These are phyloP conservation scores for Naganishia sp. DNA, from an alignment of 1,284 basidiomycete species.

Conservation along the genomic window DNA sequence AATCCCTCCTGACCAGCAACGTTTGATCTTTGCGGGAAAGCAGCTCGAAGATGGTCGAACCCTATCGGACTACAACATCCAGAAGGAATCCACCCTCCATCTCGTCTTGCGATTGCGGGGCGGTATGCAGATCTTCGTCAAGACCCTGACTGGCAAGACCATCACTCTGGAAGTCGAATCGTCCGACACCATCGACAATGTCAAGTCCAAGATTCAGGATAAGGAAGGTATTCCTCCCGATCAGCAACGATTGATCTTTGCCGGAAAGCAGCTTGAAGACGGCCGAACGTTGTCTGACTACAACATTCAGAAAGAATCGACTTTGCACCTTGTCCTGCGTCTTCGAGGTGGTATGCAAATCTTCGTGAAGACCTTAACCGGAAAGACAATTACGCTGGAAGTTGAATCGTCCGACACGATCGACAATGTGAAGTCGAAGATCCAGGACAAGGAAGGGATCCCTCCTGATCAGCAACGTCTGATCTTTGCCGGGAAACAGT, in stretches of 20 bases:
- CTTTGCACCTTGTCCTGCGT: conserved; percentile 56
- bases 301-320: conserved; percentile 53
- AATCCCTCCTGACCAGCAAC: conserved; percentile 69
- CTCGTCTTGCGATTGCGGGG: conserved; percentile 55
- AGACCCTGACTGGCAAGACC: conserved; percentile 57
- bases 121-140: conserved; percentile 53
- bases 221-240: conserved; percentile 59
- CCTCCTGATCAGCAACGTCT: conserved; percentile 73
- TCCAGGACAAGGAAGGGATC: conserved; percentile 58
- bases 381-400: conserved; percentile 60
- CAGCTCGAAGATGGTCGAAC: conserved; percentile 60
- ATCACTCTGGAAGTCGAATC: conserved; percentile 61
- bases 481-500: conserved; percentile 82
- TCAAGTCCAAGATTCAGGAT: conserved; percentile 71
- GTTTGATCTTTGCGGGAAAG: conserved; percentile 82
- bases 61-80: conserved; percentile 56
- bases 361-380: conserved; percentile 54
- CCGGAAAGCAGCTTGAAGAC: conserved; percentile 69
- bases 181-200: conserved; percentile 90
- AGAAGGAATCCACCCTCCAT: conserved; percentile 54
- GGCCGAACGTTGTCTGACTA: conserved; percentile 56
- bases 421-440: conserved; percentile 89
- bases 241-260: conserved; percentile 81
- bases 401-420: conserved; percentile 76
- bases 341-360: conserved; percentile 54